phyloP scores from a whole-genome alignment of 495 filamentous ascomycete genomes.

The Hypoxylon lienhwacheense region DNA sequence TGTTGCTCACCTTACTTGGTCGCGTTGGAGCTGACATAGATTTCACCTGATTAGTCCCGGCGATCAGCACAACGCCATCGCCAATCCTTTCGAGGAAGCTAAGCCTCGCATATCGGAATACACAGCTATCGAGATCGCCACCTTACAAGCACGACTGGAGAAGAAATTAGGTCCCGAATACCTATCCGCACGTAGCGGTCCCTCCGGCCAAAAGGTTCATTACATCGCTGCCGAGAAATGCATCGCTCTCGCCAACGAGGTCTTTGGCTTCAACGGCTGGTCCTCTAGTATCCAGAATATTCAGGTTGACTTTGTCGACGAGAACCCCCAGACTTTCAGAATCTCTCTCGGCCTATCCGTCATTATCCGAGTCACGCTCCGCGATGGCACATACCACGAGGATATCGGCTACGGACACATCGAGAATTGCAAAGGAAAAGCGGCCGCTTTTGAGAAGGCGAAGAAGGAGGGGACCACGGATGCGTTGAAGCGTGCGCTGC shows the following conservation, averaged over 20 bases:
- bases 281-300: conserved; percentile 85
- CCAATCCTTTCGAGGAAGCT: conserved; percentile 78
- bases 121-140: conserved; percentile 87
- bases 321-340: conserved; percentile 60
- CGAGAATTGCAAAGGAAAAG: conserved; percentile 93
- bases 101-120: conserved; percentile 71
- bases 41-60: conserved; percentile 61
- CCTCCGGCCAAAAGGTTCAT: conserved; percentile 79
- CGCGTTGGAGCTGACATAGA: conserved; percentile 15
- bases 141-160: conserved; percentile 79
- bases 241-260: conserved; percentile 94
- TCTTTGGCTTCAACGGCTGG: conserved; percentile 99
- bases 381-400: conserved; percentile 93
- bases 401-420: conserved; percentile 95
- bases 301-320: conserved; percentile 83
- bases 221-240: conserved; percentile 92
- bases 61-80: conserved; percentile 66
- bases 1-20: not conserved
- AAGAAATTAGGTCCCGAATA: conserved; percentile 98
- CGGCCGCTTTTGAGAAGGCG: conserved; percentile 91
- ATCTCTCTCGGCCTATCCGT: conserved; percentile 83
- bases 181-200: conserved; percentile 79
- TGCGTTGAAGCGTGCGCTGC: conserved; percentile 82
- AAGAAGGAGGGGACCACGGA: conserved; percentile 98
- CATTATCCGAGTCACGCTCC: conserved; percentile 82